Percentiles rank a stretch among this genome's conserved stretches.
phyloP scores from a whole-genome alignment of 2,329 filamentous ascomycete genomes.

The Cytospora chrysosperma region DNA sequence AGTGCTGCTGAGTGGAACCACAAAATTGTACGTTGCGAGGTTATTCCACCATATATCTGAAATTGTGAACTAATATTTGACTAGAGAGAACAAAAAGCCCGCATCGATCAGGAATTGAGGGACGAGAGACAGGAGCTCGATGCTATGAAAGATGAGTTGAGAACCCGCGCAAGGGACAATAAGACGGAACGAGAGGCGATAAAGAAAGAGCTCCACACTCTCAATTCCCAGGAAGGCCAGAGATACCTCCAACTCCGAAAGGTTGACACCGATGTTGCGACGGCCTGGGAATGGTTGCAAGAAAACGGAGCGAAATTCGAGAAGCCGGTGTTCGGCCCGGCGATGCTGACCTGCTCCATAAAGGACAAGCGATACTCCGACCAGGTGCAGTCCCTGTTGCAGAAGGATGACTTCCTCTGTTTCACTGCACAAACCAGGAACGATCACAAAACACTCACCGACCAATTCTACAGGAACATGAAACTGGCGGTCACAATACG shows the following conservation, averaged over 20 bases:
- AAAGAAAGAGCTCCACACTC: conserved; percentile 51
- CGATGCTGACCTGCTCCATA: conserved; percentile 76
- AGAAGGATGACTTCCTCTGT: conserved; percentile 54
- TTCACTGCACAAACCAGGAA: conserved; percentile 74
- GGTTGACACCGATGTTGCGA: conserved; percentile 61
- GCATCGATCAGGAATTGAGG: conserved; percentile 21
- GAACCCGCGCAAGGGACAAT: conserved; percentile 42
- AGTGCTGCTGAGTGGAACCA: conserved; percentile 70
- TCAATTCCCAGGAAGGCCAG: conserved; percentile 75
- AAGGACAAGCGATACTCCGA: conserved; percentile 67
- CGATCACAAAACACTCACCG: conserved; percentile 73
- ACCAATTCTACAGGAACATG: conserved; percentile 62
- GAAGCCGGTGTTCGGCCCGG: conserved; percentile 75
- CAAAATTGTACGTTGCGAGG: conserved; percentile 49
- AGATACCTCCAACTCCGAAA: conserved; percentile 65
- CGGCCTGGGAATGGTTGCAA: conserved; percentile 81
- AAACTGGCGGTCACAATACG: conserved; percentile 71
- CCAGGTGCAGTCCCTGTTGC: conserved; percentile 52
- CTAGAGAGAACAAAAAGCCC: conserved; percentile 19
- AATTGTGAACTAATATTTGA: background rate
- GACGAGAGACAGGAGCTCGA: conserved; percentile 29
- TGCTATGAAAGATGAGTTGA: conserved; percentile 36
- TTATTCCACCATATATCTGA: background rate
- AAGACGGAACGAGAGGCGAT: conserved; percentile 39
- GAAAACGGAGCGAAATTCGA: conserved; percentile 68